Conservation (phyloP, 1,284 basidiomycete species). For the Trichosporon faecale region DNA sequence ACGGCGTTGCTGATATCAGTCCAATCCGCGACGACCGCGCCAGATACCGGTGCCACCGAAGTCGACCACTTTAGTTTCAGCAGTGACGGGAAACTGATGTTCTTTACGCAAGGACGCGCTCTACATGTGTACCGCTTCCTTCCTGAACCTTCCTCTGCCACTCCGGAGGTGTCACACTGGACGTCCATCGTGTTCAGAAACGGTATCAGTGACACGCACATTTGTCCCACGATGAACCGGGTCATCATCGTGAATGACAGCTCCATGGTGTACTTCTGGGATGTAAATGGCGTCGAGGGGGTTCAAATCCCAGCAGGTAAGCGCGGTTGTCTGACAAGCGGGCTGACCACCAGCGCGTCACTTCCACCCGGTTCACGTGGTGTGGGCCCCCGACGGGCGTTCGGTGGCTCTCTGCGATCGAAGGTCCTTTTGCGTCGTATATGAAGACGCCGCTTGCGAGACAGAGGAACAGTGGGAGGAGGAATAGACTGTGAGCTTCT, state of each 20-base stretch:
- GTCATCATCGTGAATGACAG: slow-evolving; percentile 27
- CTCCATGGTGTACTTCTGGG: slow-evolving; percentile 41
- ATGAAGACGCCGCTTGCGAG: slow-evolving; percentile 18
- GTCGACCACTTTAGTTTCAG: slow-evolving; percentile 69
- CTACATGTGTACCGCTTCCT: slow-evolving; percentile 45
- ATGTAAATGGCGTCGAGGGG: slow-evolving; percentile 40
- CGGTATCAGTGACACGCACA: slow-evolving; percentile 26
- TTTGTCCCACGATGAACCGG: slow-evolving; percentile 28
- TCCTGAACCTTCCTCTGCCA: slow-evolving; percentile 18
- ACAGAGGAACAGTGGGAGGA: slow-evolving; percentile 16
- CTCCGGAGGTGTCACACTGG: slow-evolving; percentile 30
- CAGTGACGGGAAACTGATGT: slow-evolving; percentile 64
- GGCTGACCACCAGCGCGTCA: slow-evolving; percentile 2
- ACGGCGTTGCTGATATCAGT: too few relatives aligned
- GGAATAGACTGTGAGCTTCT: neutral
- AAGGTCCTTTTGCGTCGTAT: slow-evolving; percentile 37
- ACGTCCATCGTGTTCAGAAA: slow-evolving; percentile 32
- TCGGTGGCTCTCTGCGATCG: slow-evolving; percentile 32
- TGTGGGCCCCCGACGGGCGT: slow-evolving; percentile 41
- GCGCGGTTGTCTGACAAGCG: neutral
- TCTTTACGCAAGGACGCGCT: slow-evolving; percentile 51
- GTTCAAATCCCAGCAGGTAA: slow-evolving; percentile 39
- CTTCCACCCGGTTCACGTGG: slow-evolving; percentile 27
- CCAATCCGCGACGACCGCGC: neutral
- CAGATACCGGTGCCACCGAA: neutral